Percentiles rank a stretch among this genome's conserved stretches.
Evolutionary conservation across 805 yeast species (phyloP).

Genomic region (Hanseniaspora taiwanica): DNA sequence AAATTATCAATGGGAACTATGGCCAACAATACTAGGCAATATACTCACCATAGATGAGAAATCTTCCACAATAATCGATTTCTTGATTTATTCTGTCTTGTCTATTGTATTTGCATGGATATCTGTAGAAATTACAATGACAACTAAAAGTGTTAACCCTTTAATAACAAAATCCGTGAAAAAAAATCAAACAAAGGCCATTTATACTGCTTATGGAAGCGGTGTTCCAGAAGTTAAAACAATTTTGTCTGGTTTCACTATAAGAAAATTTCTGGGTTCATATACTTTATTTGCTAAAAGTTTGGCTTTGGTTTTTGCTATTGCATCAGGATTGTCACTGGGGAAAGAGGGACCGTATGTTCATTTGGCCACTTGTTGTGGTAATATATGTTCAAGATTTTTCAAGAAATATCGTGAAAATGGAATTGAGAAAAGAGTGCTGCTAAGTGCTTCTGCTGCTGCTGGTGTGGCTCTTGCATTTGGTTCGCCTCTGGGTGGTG

Average conservation of each 20-base stretch:
- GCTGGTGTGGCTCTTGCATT: slow-evolving; percentile 51
- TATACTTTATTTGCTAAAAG: slow-evolving; percentile 38
- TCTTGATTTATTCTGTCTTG: slow-evolving; percentile 12
- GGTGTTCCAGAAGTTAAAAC: slow-evolving; percentile 55
- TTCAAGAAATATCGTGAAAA: slow-evolving; percentile 34
- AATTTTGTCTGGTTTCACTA: slow-evolving; percentile 44
- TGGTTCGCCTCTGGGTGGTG: slow-evolving; percentile 50
- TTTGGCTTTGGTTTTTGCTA: slow-evolving; percentile 34
- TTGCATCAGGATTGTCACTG: slow-evolving; percentile 42
- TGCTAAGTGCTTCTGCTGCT: slow-evolving; percentile 41
- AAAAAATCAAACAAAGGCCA: slow-evolving; percentile 8
- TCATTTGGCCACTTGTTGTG: slow-evolving; percentile 45
- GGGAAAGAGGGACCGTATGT: slow-evolving; percentile 57
- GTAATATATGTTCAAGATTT: slow-evolving; percentile 36
- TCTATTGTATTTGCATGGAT: slow-evolving; percentile 30
- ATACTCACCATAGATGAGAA: background rate
- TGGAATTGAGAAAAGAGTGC: slow-evolving; percentile 38
- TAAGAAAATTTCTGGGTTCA: slow-evolving; percentile 38
- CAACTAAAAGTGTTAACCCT: slow-evolving; percentile 30
- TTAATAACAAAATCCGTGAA: slow-evolving; percentile 1
- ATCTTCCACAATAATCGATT: background rate
- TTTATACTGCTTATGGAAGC: slow-evolving; percentile 44
- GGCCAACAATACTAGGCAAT: slow-evolving; percentile 25
- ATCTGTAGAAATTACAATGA: slow-evolving; percentile 33
- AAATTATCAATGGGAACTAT: slow-evolving; percentile 27